phyloP scores from a whole-genome alignment of 1,284 basidiomycete species.

The Sporisorium exsertum region DNA sequence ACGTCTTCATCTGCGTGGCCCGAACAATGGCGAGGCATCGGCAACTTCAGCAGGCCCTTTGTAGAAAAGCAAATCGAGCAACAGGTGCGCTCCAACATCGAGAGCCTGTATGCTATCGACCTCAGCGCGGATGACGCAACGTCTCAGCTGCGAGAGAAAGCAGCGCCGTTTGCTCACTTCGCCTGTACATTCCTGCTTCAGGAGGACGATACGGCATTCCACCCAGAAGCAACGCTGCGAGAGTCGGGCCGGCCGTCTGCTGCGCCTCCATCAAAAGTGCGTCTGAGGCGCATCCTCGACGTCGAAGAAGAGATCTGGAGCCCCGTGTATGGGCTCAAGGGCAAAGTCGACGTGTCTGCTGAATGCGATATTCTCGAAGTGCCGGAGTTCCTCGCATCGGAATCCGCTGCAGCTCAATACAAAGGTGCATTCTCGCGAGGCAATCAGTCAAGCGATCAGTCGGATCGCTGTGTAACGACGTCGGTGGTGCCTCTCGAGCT shows the following conservation, averaged over 20 bases:
- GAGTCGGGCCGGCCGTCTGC: constrained; percentile 16
- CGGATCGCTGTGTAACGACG: neutral
- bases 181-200: constrained; percentile 49
- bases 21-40: constrained; percentile 57
- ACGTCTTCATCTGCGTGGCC: constrained; percentile 29
- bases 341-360: constrained; percentile 92
- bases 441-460: neutral
- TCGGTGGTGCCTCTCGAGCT: constrained; percentile 85
- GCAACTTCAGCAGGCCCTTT: constrained; percentile 58
- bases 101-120: constrained; percentile 50
- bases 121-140: constrained; percentile 44
- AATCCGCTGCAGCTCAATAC: neutral
- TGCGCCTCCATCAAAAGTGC: constrained; percentile 20
- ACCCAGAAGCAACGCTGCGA: constrained; percentile 38
- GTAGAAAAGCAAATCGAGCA: constrained; percentile 46
- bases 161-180: constrained; percentile 58
- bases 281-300: constrained; percentile 71
- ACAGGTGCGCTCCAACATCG: constrained; percentile 53
- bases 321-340: constrained; percentile 92
- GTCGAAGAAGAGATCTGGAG: constrained; percentile 98
- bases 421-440: constrained; percentile 25
- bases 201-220: constrained; percentile 28
- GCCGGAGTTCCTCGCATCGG: constrained; percentile 46
- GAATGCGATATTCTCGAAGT: constrained; percentile 70
- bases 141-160: constrained; percentile 40